Percentiles rank a stretch among this genome's conserved stretches.
Evolutionary conservation across 2,329 filamentous ascomycete genomes (phyloP).

Genomic region (Claviceps cyperi): DNA sequence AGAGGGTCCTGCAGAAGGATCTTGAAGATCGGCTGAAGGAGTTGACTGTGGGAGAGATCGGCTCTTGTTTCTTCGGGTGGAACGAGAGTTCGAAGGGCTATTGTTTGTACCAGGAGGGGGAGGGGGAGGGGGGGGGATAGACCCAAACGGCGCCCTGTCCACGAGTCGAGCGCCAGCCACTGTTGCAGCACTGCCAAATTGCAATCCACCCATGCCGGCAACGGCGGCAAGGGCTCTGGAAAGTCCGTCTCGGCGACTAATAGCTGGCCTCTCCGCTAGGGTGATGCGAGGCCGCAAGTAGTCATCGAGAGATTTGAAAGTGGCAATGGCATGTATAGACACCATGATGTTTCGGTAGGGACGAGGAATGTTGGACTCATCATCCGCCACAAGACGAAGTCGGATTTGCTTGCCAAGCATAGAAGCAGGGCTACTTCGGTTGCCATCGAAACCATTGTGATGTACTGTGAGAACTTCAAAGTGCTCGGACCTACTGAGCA

Average conservation of each 20-base stretch:
- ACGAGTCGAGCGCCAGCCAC: conserved; percentile 30
- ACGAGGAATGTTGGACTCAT: conserved; percentile 76
- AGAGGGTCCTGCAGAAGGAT: conserved; percentile 32
- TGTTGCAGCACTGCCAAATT: conserved; percentile 32
- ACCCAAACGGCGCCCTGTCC: conserved; percentile 28
- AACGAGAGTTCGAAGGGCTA: conserved; percentile 29
- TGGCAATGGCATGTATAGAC: conserved; percentile 94
- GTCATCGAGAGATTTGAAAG: conserved; percentile 92
- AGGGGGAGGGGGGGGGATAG: conserved; percentile 18
- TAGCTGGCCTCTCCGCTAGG: conserved; percentile 53
- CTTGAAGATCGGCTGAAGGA: conserved; percentile 24
- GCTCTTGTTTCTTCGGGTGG: conserved; percentile 30
- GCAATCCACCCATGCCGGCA: conserved; percentile 53
- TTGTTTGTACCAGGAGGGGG: conserved; percentile 13
- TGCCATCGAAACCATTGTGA: conserved; percentile 80
- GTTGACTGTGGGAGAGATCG: conserved; percentile 29
- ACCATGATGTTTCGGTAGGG: conserved; percentile 93
- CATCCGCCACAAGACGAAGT: conserved; percentile 76
- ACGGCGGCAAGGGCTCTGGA: conserved; percentile 61
- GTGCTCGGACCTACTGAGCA: conserved; percentile 91
- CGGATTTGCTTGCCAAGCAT: conserved; percentile 96
- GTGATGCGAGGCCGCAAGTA: conserved; percentile 85
- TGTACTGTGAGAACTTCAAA: conserved; percentile 96
- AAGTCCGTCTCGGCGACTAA: conserved; percentile 48
- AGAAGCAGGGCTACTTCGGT: conserved; percentile 77